Conservation (phyloP, 1,284 basidiomycete species). For the Phlebopus sp. region DNA sequence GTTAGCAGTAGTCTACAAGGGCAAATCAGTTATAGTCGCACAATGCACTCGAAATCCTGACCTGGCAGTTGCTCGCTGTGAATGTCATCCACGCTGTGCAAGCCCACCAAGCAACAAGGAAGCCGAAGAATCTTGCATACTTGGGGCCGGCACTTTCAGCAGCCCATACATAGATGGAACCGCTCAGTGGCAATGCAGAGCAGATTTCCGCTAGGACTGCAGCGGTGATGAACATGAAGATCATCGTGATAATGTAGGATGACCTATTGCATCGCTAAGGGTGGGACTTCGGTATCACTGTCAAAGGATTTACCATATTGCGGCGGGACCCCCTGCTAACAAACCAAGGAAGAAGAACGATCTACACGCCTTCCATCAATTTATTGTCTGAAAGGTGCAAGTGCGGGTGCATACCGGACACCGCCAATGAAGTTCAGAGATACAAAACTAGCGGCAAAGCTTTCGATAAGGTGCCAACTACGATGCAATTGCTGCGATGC, state of each 20-base stretch:
- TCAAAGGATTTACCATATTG: slow-evolving; percentile 56
- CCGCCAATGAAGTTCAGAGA: slow-evolving; percentile 85
- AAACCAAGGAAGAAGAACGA: slow-evolving; percentile 79
- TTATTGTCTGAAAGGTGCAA: slow-evolving; percentile 7
- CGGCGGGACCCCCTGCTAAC: slow-evolving; percentile 79
- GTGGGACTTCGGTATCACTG: neutral
- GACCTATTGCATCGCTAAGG: slow-evolving; percentile 50
- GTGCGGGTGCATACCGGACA: slow-evolving; percentile 51
- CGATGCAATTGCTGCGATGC: slow-evolving; percentile 71
- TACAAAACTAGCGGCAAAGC: slow-evolving; percentile 81
- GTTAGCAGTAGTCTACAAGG: slow-evolving; percentile 70
- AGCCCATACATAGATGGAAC: slow-evolving; percentile 89
- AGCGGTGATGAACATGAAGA: slow-evolving; percentile 85
- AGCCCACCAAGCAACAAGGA: slow-evolving; percentile 87
- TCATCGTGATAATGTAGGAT: slow-evolving; percentile 72
- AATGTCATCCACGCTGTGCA: slow-evolving; percentile 91
- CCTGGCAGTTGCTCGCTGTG: slow-evolving; percentile 79
- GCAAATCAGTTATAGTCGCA: neutral
- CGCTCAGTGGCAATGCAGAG: slow-evolving; percentile 80
- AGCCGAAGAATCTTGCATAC: slow-evolving; percentile 79
- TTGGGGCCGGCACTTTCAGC: slow-evolving; percentile 85
- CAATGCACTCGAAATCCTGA: slow-evolving; percentile 26
- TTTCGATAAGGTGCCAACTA: slow-evolving; percentile 76
- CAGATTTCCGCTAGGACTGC: slow-evolving; percentile 84
- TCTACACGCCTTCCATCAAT: slow-evolving; percentile 35